These are phyloP conservation scores for Cyberlindnera subsufficiens DNA, from an alignment of 805 yeast genomes.

Conservation along the genomic window DNA sequence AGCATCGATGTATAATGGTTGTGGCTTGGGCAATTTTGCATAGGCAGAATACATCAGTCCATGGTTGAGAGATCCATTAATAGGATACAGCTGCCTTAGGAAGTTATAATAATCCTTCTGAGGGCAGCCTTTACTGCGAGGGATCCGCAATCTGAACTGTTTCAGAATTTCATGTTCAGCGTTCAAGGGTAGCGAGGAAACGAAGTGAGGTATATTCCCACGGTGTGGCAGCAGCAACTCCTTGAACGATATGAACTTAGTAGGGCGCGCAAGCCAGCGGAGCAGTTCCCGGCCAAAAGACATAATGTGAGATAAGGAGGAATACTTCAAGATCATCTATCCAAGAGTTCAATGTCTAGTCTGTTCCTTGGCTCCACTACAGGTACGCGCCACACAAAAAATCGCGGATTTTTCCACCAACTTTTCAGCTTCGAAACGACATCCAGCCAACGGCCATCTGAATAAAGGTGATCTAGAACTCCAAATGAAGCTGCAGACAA, in stretches of 20 bases:
- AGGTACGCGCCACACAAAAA: too few species aligned
- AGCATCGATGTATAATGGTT: conserved; percentile 24
- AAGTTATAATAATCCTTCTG: conserved; percentile 16
- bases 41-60: conserved; percentile 20
- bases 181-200: conserved; percentile 5
- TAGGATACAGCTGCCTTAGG: conserved; percentile 16
- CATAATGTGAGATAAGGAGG: too few species aligned
- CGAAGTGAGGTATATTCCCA: not conserved
- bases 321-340: too few species aligned
- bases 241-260: not conserved
- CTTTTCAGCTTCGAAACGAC: too few species aligned
- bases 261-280: not conserved
- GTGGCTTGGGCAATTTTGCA: conserved; percentile 26
- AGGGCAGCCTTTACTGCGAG: conserved; percentile 8
- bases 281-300: not conserved
- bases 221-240: not conserved
- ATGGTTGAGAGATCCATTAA: conserved; percentile 5
- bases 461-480: not conserved
- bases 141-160: conserved; percentile 1
- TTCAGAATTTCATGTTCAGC: conserved; percentile 1
- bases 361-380: too few species aligned
- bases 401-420: too few species aligned
- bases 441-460: not conserved
- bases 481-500: conserved; percentile 65
- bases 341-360: too few species aligned